Conservation (phyloP, 108 stramenopile genomes). For the Cyclotella cryptica region DNA sequence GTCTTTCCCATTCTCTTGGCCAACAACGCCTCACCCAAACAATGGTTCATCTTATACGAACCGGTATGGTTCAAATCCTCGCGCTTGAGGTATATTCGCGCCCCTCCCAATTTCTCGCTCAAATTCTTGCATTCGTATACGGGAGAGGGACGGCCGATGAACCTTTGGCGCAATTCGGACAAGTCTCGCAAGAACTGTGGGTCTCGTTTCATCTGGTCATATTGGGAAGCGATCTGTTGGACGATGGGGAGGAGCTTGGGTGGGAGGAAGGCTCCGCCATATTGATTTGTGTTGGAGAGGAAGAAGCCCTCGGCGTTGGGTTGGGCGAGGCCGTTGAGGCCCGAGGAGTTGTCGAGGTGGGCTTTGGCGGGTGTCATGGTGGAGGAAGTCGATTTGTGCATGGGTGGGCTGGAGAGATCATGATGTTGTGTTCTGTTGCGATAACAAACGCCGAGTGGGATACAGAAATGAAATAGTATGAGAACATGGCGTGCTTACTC, state of each 20-base stretch:
- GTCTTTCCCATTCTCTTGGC: slow-evolving; percentile 92
- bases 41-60: slow-evolving; percentile 97
- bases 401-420: too few species aligned
- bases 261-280: slow-evolving; percentile 34
- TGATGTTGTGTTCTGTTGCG: too few species aligned
- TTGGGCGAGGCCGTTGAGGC: slow-evolving; percentile 23
- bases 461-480: too few species aligned
- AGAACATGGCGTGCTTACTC: too few species aligned
- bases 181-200: slow-evolving; percentile 89
- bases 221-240: slow-evolving; percentile 82
- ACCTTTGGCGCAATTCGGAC: slow-evolving; percentile 78
- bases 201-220: slow-evolving; percentile 81
- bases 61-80: slow-evolving; percentile 96
- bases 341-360: slow-evolving; percentile 19
- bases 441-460: too few species aligned
- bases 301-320: slow-evolving; percentile 38
- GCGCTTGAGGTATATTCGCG: slow-evolving; percentile 91
- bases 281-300: slow-evolving; percentile 18
- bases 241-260: slow-evolving; percentile 36
- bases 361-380: slow-evolving; percentile 1
- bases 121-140: slow-evolving; percentile 89
- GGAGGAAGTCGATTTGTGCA: too few species aligned
- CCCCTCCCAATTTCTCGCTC: slow-evolving; percentile 83
- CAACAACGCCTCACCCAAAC: slow-evolving; percentile 91
- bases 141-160: slow-evolving; percentile 91